Evolutionary conservation across 176 grass and related monocot genomes (phyloP).

Genomic region (Tillandsia fasciculata): DNA sequence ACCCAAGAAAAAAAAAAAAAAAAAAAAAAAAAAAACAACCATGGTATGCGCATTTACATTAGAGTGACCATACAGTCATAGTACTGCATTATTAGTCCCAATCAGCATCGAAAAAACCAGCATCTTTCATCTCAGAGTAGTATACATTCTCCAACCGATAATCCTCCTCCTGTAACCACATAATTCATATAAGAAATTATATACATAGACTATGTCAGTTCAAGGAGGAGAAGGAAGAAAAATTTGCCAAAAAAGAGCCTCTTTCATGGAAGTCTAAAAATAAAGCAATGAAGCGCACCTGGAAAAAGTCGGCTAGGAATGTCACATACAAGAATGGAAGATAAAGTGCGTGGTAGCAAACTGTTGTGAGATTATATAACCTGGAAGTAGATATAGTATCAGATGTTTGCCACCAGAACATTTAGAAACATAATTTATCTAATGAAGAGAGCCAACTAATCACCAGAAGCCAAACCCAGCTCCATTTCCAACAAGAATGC

Average conservation of each 20-base stretch:
- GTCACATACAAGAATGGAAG: conserved; percentile 86
- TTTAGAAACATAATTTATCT: conserved; percentile 4
- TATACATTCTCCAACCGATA: conserved; percentile 90
- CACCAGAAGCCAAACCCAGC: conserved; percentile 93
- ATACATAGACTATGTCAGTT: conserved; percentile 10
- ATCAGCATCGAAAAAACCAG: conserved; percentile 96
- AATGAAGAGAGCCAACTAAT: conserved; percentile 7
- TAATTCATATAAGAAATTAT: conserved; percentile 12
- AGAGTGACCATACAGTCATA: conserved; percentile 20
- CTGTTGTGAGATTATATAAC: conserved; percentile 70
- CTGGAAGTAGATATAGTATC: conserved; percentile 34
- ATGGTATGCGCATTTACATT: conserved; percentile 20
- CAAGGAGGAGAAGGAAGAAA: conserved; percentile 4
- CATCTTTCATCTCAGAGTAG: conserved; percentile 99
- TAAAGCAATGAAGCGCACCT: conserved; percentile 35
- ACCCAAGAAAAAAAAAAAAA: background rate
- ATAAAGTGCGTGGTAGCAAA: conserved; percentile 94
- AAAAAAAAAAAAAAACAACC: background rate
- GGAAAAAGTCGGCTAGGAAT: conserved; percentile 97
- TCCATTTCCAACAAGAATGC: conserved; percentile 64
- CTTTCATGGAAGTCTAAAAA: background rate
- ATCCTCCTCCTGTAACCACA: conserved; percentile 73
- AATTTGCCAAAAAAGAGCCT: background rate
- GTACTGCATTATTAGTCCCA: conserved; percentile 50
- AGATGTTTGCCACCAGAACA: background rate